phyloP scores from a whole-genome alignment of 345 rosid species.

The Adansonia digitata region DNA sequence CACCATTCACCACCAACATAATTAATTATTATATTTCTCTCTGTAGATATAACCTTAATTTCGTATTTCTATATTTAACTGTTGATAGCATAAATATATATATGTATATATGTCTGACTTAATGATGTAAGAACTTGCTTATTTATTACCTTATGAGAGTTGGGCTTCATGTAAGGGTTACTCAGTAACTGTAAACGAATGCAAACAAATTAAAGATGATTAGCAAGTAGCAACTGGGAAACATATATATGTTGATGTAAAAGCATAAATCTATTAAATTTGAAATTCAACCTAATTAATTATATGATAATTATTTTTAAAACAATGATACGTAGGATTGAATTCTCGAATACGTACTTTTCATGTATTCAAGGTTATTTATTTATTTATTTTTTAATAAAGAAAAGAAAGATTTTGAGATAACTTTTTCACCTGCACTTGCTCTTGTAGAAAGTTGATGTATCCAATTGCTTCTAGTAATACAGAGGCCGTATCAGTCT shows the following conservation, averaged over 20 bases:
- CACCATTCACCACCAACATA: neutral
- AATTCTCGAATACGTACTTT: too few relatives aligned
- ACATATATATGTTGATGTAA: neutral
- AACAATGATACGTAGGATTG: too few relatives aligned
- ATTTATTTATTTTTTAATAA: too few relatives aligned
- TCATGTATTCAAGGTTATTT: too few relatives aligned
- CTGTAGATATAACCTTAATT: neutral
- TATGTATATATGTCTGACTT: neutral
- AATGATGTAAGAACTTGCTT: neutral
- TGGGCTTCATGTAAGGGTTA: conserved; percentile 70
- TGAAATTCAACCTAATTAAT: too few relatives aligned
- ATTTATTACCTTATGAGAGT: conserved; percentile 48
- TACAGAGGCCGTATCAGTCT: conserved; percentile 95
- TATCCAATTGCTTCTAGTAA: conserved; percentile 72
- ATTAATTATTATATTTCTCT: too few relatives aligned
- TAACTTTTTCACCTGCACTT: conserved; percentile 58
- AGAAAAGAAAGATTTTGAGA: too few relatives aligned
- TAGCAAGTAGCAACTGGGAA: neutral
- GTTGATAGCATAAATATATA: neutral
- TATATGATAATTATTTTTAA: too few relatives aligned
- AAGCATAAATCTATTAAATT: neutral
- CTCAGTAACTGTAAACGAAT: conserved; percentile 52
- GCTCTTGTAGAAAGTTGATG: conserved; percentile 73
- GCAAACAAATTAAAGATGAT: conserved; percentile 1
- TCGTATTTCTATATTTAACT: neutral